Conservation (phyloP, 306 rosid species). For the Dalbergia oliveri region DNA sequence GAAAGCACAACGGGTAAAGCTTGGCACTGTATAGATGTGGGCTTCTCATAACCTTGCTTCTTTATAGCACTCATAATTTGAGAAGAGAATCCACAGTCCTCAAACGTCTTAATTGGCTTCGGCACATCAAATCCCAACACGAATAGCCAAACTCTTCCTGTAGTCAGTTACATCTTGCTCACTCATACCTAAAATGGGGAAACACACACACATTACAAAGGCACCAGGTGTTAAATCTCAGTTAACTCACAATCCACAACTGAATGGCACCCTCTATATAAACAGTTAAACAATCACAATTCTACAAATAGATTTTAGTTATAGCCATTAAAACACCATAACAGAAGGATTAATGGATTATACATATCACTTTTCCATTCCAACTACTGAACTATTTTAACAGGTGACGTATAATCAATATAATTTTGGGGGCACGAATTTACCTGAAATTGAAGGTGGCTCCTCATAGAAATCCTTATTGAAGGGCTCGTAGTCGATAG, state of each 20-base stretch:
- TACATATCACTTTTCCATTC: no score
- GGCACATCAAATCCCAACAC: slow-evolving; percentile 94
- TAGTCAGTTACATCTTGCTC: slow-evolving; percentile 88
- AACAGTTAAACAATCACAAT: no score
- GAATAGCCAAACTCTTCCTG: slow-evolving; percentile 89
- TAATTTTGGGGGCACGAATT: background rate
- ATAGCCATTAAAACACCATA: slow-evolving; percentile 13
- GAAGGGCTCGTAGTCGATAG: slow-evolving; percentile 84
- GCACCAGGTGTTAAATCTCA: slow-evolving; percentile 2
- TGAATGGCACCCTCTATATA: slow-evolving; percentile 9
- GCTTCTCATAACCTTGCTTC: slow-evolving; percentile 92
- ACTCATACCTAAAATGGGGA: slow-evolving; percentile 68
- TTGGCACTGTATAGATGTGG: slow-evolving; percentile 92
- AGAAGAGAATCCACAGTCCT: slow-evolving; percentile 76
- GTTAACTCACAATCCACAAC: background rate
- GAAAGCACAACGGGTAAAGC: slow-evolving; percentile 91
- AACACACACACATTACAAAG: background rate
- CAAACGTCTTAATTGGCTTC: slow-evolving; percentile 85
- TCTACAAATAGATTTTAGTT: background rate
- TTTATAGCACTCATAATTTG: slow-evolving; percentile 89
- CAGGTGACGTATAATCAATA: slow-evolving; percentile 8
- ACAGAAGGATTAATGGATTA: background rate
- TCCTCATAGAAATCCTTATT: slow-evolving; percentile 95
- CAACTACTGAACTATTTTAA: background rate
- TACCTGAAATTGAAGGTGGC: slow-evolving; percentile 83